Base-by-base conservation (phyloP, 2,329 filamentous ascomycete genomes). In the Herpotrichia juniperi region DNA sequence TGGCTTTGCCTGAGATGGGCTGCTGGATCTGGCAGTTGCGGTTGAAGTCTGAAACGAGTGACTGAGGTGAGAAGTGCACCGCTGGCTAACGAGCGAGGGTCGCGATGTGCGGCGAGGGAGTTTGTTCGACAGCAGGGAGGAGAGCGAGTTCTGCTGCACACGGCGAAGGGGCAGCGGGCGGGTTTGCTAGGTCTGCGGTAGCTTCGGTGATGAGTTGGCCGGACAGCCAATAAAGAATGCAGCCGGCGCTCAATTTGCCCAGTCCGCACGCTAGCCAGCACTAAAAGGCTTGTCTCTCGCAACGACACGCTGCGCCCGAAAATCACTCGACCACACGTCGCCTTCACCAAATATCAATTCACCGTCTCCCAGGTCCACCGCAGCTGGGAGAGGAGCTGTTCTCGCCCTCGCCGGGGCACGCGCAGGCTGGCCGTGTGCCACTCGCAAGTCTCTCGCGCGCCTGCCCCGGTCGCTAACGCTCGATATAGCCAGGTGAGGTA, bases 41-140 rank as follows among this genome's bases (percentile, higher is more conserved):
- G 50, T 47, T 8, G 34, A 28, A 42, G 14, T 32, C 57, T 69
- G 64, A 64, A 73, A 74, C 67, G 71, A 74, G 60, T 68, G 71
- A 73, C 71, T 74, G 68, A 53, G 68, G 70, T 72, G 63, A 72
- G 69, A 59, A n/a, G n/a, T n/a, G 56, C 53, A 59, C 3, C 25
- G 48, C 42, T 48, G 51, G 35, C 49, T 51, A 51, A 21, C 17
- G 30, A 54, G 30, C 40, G 31, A 50, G 47, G 24, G 24, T 32
- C 34, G 46, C 17, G 50, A 32, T 31, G 28, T 14, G 37, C 24
- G 25, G 50, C 26, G 54, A 43, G 48, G 40, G 53, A 26, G 46
- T 32, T 34, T 46, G 46, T 39, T 6, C 4, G 17, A 30, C 5
- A 10, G 43, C 28, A n/a, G 8, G 25, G n/a, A 8, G 17, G 34